Conservation (phyloP, 2,329 filamentous ascomycete species). For the Orbilia quercus region DNA sequence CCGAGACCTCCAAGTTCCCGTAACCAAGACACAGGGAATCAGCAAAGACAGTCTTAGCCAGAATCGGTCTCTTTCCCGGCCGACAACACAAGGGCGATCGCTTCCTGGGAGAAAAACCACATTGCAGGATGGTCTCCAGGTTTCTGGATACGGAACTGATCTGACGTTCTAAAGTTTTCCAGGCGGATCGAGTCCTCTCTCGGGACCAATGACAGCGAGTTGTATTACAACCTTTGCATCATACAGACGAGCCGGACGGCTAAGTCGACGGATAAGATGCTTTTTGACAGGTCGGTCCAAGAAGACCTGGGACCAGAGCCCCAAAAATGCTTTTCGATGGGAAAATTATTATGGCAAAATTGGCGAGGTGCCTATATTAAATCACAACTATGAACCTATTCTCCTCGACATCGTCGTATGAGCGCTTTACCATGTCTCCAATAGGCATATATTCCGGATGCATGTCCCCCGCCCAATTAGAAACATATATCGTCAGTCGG, state of each 20-base stretch:
- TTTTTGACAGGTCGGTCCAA: constrained; percentile 47
- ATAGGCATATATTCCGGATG: constrained; percentile 57
- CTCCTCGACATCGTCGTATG: constrained; percentile 47
- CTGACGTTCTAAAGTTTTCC: constrained; percentile 34
- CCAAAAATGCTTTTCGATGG: constrained; percentile 23
- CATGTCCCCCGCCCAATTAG: constrained; percentile 42
- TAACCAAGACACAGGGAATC: constrained; percentile 41
- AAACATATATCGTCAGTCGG: constrained; percentile 44
- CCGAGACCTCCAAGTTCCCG: constrained; percentile 32
- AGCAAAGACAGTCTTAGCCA: constrained; percentile 34
- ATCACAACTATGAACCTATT: constrained; percentile 39
- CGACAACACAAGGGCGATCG: constrained; percentile 47
- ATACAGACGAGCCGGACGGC: constrained; percentile 44
- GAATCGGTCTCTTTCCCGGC: constrained; percentile 33
- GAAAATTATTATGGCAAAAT: constrained; percentile 53
- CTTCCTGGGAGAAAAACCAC: constrained; percentile 39
- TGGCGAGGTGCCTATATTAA: constrained; percentile 51
- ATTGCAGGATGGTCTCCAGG: constrained; percentile 56
- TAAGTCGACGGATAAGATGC: constrained; percentile 55
- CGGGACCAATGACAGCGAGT: constrained; percentile 52
- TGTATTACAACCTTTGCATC: constrained; percentile 32
- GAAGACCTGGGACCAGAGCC: constrained; percentile 14
- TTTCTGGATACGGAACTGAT: constrained; percentile 56
- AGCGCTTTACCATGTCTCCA: constrained; percentile 54
- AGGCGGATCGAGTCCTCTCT: constrained; percentile 33